Evolutionary conservation across 139 green algal genomes (phyloP).

Genomic region (Coccomyxa sp.): DNA sequence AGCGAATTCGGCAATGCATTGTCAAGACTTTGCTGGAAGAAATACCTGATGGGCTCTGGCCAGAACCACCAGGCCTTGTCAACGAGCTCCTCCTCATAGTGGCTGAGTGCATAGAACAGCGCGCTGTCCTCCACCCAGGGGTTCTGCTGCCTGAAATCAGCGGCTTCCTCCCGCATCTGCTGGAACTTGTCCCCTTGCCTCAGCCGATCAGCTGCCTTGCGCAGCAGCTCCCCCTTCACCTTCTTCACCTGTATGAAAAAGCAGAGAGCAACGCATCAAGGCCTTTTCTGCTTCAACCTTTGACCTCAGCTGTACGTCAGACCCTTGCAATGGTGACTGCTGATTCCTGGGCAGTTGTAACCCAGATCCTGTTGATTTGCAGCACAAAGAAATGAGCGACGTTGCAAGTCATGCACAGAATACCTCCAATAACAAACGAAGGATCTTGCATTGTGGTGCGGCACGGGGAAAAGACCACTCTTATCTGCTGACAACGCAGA

Average conservation of each 20-base stretch:
- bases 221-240: conserved; percentile 67
- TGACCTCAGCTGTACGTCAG: too few relatives aligned
- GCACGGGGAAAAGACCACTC: too few relatives aligned
- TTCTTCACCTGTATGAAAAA: conserved; percentile 27
- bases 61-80: conserved; percentile 90
- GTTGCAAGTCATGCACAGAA: too few relatives aligned
- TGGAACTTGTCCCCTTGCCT: conserved; percentile 35
- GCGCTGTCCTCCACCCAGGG: conserved; percentile 90
- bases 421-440: too few relatives aligned
- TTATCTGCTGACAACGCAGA: too few relatives aligned
- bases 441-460: too few relatives aligned
- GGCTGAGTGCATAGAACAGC: conserved; percentile 68
- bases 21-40: background rate
- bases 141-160: conserved; percentile 50
- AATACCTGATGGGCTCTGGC: conserved; percentile 48
- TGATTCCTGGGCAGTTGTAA: too few relatives aligned
- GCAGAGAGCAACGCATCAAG: background rate
- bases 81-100: conserved; percentile 13
- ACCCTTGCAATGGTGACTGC: too few relatives aligned
- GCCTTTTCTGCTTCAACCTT: too few relatives aligned
- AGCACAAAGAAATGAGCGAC: too few relatives aligned
- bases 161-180: conserved; percentile 38
- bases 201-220: conserved; percentile 60
- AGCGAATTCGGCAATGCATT: too few relatives aligned
- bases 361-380: too few relatives aligned